phyloP scores from a whole-genome alignment of 1,284 basidiomycete species.

The Irpex rosettiformis region DNA sequence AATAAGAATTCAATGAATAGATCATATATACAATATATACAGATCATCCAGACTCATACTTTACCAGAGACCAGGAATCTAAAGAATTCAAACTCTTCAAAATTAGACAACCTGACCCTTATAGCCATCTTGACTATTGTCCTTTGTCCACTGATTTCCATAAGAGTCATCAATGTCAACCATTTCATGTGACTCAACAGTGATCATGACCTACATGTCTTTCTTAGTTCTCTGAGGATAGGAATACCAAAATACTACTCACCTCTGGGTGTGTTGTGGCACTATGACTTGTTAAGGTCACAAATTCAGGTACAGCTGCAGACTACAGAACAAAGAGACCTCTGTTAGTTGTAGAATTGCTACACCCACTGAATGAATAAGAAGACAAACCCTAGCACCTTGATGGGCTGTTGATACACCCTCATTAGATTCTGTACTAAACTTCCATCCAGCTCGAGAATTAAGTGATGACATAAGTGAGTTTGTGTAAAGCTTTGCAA shows the following conservation, averaged over 20 bases:
- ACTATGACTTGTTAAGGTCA: slow-evolving; percentile 2
- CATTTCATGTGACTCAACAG: slow-evolving; percentile 14
- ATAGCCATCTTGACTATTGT: not conserved
- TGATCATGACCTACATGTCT: slow-evolving; percentile 3
- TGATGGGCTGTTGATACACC: not conserved
- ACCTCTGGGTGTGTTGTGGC: slow-evolving; percentile 6
- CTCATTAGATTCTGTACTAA: not conserved
- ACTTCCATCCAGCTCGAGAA: slow-evolving; percentile 21
- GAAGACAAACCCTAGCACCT: not conserved
- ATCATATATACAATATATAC: no score
- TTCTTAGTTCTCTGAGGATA: not conserved
- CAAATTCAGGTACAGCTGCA: slow-evolving; percentile 12
- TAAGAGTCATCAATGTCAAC: slow-evolving; percentile 6
- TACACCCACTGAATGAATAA: not conserved
- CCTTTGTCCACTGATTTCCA: not conserved
- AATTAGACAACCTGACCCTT: no score
- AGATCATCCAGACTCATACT: no score
- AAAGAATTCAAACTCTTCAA: no score
- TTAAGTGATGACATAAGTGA: slow-evolving; percentile 32
- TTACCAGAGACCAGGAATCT: no score
- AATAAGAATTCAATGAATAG: no score
- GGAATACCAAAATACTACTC: not conserved
- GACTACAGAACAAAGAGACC: not conserved
- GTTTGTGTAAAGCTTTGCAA: slow-evolving; percentile 34
- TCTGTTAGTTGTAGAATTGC: not conserved